phyloP scores from a whole-genome alignment of 2,329 filamentous ascomycete genomes.

The Knufia fluminis region DNA sequence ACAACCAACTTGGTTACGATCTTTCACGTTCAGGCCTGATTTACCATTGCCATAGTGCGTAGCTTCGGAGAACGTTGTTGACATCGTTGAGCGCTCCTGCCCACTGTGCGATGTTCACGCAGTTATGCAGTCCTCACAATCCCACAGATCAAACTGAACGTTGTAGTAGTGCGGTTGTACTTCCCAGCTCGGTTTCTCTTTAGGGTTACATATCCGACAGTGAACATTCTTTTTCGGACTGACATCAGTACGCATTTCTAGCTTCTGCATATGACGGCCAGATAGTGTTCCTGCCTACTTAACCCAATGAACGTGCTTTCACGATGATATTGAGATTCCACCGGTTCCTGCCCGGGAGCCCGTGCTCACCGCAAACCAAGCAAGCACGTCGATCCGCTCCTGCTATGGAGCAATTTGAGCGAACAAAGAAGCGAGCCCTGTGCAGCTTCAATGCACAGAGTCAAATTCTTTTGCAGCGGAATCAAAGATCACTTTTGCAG shows the following conservation, averaged over 20 bases:
- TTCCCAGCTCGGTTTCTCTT: too few relatives aligned
- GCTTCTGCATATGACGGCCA: background rate
- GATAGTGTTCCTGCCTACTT: background rate
- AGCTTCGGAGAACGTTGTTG: too few relatives aligned
- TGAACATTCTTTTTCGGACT: background rate
- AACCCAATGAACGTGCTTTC: background rate
- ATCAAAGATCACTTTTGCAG: background rate
- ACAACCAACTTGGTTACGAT: too few relatives aligned
- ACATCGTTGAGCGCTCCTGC: too few relatives aligned
- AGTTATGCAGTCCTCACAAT: too few relatives aligned
- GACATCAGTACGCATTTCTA: background rate
- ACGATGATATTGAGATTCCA: background rate
- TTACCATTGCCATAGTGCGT: too few relatives aligned
- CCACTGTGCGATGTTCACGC: too few relatives aligned
- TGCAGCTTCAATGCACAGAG: background rate
- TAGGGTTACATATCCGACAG: background rate
- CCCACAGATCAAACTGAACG: too few relatives aligned
- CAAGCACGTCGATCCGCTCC: background rate
- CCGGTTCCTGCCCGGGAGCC: background rate
- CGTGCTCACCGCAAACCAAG: background rate
- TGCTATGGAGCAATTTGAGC: background rate
- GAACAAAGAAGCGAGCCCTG: background rate
- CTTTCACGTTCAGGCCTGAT: too few relatives aligned
- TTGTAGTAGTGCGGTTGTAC: too few relatives aligned
- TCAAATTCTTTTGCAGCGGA: background rate